Evolutionary conservation across 129 eudicot genomes (phyloP), one percentile per base, ranked within the genome.

Genomic region (Helichrysum umbraculigerum): DNA sequence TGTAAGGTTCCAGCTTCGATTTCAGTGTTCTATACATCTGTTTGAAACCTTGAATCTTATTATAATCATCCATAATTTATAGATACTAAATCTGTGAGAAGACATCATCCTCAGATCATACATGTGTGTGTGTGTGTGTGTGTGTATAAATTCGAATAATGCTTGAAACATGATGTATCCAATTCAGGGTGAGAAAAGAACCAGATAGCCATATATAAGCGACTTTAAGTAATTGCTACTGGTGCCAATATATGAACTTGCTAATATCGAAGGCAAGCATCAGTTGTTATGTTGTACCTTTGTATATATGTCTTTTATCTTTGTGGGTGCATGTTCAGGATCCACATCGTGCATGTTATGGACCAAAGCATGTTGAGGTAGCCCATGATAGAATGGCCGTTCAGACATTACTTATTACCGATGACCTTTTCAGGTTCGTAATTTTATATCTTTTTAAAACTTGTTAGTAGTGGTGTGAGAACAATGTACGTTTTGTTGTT

Each of bases 371-470:
- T 83, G 98, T 93, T 56, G 98, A 93, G 76, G 89, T 93, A 68
- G 98, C 98, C 59, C 96, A 91, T 79, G 98, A 93, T 65, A 84
- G 96, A 72, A 93, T 91, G 98, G 97, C 98, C 77, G 81, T 93
- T 51, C 97, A 91, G 79, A 93, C 98, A 71, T 91, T 93, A 81
- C 97, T 93, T 34, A 77, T 93, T 68, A 93, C 98, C 0, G 98
- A 93, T 71, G 93, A 93, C 79, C 91, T 88, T 75, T 94, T 94
- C 85, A 88, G 95, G 98, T 90, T 39, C 20, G 74, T 86, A 54
- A 32, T 66, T 76, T 50, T 30, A n/a, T 2, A 67, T 17, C 17
- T 66, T 19, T 16, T 75, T 2, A 51, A 63, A 17, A 19, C 28
- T 19, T 2, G 3, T 57, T 19, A 57, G 10, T 7, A n/a, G 28